Percentiles rank a stretch among this genome's conserved stretches.
Conservation (phyloP, 345 rosid genomes). For the Aethionema arabicum region DNA sequence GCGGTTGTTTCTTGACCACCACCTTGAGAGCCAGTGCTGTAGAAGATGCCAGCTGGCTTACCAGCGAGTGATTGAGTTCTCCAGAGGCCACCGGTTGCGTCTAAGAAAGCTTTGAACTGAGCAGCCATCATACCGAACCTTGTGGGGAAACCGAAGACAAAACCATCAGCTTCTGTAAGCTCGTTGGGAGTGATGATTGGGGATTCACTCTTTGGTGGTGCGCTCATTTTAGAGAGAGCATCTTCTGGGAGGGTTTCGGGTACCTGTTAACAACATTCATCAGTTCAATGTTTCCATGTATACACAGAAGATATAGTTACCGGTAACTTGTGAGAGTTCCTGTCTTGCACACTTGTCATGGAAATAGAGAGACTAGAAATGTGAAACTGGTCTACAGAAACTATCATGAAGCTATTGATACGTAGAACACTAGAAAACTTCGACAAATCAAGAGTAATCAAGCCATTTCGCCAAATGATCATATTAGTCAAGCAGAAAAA, state of each 20-base stretch:
- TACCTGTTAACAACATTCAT: slow-evolving; percentile 48
- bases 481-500: background rate
- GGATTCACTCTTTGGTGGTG: slow-evolving; percentile 80
- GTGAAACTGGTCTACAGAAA: slow-evolving; percentile 1
- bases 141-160: slow-evolving; percentile 91
- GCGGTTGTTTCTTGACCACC: slow-evolving; percentile 99
- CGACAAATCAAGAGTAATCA: background rate
- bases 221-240: slow-evolving; percentile 82
- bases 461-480: background rate
- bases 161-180: slow-evolving; percentile 88
- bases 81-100: slow-evolving; percentile 95
- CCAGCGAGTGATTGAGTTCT: slow-evolving; percentile 93
- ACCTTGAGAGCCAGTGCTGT: slow-evolving; percentile 97
- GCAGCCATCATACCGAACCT: slow-evolving; percentile 99
- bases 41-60: slow-evolving; percentile 94
- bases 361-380: slow-evolving; percentile 1
- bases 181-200: slow-evolving; percentile 74
- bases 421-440: background rate
- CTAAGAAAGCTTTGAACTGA: slow-evolving; percentile 93
- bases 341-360: background rate
- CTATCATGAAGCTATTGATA: background rate
- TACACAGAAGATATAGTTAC: background rate
- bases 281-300: slow-evolving; percentile 9
- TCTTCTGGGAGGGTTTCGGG: slow-evolving; percentile 87
- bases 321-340: background rate